Evolutionary conservation across 2,329 filamentous ascomycete genomes (phyloP).

Genomic region (Aspergillus awamori): DNA sequence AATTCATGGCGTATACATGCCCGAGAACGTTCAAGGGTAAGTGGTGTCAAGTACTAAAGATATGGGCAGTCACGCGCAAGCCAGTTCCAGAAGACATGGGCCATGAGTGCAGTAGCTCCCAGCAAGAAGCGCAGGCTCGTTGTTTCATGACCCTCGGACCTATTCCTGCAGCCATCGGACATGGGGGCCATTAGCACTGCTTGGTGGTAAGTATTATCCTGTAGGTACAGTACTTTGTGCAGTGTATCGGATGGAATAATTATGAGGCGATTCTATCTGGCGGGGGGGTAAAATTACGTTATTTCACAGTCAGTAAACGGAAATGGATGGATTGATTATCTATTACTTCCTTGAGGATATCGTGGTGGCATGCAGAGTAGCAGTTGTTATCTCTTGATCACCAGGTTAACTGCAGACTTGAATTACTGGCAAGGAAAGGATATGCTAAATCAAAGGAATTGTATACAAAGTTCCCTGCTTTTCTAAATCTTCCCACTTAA

Average conservation of each 20-base stretch:
- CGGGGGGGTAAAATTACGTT: slow-evolving; percentile 1
- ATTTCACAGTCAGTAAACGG: not conserved
- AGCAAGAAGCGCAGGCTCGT: not conserved
- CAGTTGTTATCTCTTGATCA: no score
- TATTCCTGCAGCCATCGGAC: not conserved
- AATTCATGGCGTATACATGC: not conserved
- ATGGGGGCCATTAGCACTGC: not conserved
- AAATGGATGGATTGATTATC: not conserved
- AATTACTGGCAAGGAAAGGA: not conserved
- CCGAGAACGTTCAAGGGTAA: not conserved
- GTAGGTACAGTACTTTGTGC: not conserved
- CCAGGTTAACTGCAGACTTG: no score
- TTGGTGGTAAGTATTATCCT: not conserved
- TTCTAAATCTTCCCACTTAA: no score
- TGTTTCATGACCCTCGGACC: not conserved
- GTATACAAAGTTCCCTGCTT: not conserved
- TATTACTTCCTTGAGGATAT: no score
- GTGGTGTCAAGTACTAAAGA: not conserved
- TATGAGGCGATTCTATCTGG: not conserved
- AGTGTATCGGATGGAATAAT: not conserved
- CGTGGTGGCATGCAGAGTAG: no score
- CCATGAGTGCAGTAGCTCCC: not conserved
- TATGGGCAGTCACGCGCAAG: not conserved
- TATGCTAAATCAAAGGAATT: not conserved
- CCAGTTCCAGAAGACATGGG: not conserved